Percentiles rank a stretch among this genome's conserved stretches.
Evolutionary conservation across 2,329 filamentous ascomycete genomes (phyloP).

Genomic region (Fusarium caatingaense): DNA sequence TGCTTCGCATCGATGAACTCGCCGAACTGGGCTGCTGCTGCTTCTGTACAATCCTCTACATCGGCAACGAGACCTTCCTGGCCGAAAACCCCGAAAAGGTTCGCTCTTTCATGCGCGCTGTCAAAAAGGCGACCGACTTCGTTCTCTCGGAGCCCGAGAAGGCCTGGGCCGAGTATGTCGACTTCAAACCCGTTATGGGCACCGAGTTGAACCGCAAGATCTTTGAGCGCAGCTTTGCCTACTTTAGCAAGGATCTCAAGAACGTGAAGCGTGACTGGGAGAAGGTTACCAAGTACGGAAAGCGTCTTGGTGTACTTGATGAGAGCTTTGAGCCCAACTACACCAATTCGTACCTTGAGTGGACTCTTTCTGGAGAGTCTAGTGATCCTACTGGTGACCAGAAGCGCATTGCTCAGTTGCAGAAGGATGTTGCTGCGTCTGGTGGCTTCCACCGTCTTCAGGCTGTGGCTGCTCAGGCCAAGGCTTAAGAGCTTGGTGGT

Average conservation of each 20-base stretch:
- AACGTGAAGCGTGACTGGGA: constrained; percentile 80
- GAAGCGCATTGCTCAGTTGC: constrained; percentile 77
- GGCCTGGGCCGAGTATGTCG: constrained; percentile 76
- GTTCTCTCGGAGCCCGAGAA: constrained; percentile 71
- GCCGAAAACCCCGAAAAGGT: constrained; percentile 74
- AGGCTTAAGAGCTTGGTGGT: constrained; percentile 22
- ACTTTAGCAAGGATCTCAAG: constrained; percentile 79
- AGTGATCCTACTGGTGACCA: constrained; percentile 77
- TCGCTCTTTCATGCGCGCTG: constrained; percentile 74
- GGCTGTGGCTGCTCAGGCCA: constrained; percentile 30
- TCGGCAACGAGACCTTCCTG: constrained; percentile 79
- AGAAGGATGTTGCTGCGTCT: constrained; percentile 71
- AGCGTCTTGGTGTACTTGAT: constrained; percentile 76
- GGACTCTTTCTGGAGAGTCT: constrained; percentile 73
- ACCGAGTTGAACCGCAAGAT: constrained; percentile 79
- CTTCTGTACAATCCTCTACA: constrained; percentile 86
- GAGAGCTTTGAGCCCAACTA: constrained; percentile 76
- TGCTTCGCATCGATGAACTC: constrained; percentile 84
- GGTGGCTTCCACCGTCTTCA: constrained; percentile 72
- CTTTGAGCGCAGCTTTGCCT: constrained; percentile 81
- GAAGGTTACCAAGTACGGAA: constrained; percentile 82
- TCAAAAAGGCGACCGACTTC: constrained; percentile 80
- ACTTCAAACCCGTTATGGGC: constrained; percentile 78
- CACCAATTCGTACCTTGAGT: constrained; percentile 76
- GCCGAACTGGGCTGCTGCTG: constrained; percentile 85